Evolutionary conservation across 306 rosid genomes (phyloP).

Genomic region (Prunus mume): DNA sequence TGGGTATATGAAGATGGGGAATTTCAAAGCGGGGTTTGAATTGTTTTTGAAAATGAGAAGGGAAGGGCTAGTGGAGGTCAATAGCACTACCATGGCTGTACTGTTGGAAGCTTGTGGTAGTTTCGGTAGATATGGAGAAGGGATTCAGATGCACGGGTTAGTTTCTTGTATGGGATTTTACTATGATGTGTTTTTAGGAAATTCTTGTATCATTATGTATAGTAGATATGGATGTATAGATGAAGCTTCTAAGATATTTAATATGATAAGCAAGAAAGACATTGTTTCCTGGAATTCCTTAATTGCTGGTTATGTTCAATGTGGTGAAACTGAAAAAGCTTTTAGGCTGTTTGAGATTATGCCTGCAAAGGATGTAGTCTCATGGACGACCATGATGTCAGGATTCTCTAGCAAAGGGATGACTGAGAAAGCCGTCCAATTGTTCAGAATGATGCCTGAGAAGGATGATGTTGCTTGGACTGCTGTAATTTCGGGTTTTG

Average conservation of each 20-base stretch:
- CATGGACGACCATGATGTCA: constrained; percentile 71
- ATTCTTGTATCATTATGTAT: constrained; percentile 68
- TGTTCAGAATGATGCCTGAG: constrained; percentile 58
- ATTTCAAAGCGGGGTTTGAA: constrained; percentile 54
- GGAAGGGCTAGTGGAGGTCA: constrained; percentile 59
- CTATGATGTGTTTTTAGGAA: constrained; percentile 54
- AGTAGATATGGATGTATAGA: constrained; percentile 41
- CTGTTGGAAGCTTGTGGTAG: constrained; percentile 60
- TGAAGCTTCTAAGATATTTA: constrained; percentile 49
- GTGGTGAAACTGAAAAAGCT: constrained; percentile 54
- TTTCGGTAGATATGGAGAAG: constrained; percentile 50
- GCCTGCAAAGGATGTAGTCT: constrained; percentile 62
- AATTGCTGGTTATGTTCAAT: constrained; percentile 62
- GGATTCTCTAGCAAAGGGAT: constrained; percentile 58
- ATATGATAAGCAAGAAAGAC: constrained; percentile 40
- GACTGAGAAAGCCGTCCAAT: constrained; percentile 44
- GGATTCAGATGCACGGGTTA: constrained; percentile 68
- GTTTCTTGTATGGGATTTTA: constrained; percentile 56
- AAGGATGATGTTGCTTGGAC: constrained; percentile 85
- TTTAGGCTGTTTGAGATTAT: constrained; percentile 47
- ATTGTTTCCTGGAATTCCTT: constrained; percentile 77
- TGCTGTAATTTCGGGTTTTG: constrained; percentile 74
- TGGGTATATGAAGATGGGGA: constrained; percentile 60
- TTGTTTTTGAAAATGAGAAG: constrained; percentile 65
- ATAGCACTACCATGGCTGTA: constrained; percentile 62